phyloP scores from a whole-genome alignment of 306 rosid genomes.

The Medicago ruthenica region DNA sequence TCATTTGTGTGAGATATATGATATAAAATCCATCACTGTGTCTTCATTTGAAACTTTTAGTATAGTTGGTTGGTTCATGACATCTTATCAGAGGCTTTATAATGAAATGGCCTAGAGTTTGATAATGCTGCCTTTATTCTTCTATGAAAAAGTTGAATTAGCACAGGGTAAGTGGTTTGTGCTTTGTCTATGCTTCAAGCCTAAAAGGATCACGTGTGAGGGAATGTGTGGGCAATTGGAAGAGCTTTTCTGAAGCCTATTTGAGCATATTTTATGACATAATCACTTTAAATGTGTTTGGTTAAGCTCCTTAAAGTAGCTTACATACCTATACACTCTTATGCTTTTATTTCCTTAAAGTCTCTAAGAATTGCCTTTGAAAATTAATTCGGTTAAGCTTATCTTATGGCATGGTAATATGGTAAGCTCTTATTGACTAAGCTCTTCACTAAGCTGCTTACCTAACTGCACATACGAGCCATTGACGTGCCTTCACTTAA shows the following conservation, averaged over 20 bases:
- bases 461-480: too few species aligned
- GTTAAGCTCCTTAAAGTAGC: neutral
- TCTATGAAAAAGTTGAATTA: neutral
- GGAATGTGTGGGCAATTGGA: neutral
- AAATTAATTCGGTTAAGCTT: too few species aligned
- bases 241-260: conserved; percentile 4
- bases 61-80: neutral
- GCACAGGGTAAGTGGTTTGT: conserved; percentile 2
- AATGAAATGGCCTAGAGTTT: neutral
- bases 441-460: too few species aligned
- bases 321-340: neutral
- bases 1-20: conserved; percentile 1
- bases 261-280: neutral
- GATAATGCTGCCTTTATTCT: neutral
- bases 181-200: conserved; percentile 1
- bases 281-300: neutral
- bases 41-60: conserved; percentile 9
- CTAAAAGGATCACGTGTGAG: neutral
- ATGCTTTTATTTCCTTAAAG: conserved; percentile 11
- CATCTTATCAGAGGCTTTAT: neutral
- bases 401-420: too few species aligned
- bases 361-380: neutral
- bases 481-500: too few species aligned
- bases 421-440: too few species aligned
- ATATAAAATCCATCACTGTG: conserved; percentile 14